phyloP scores from a whole-genome alignment of 129 eudicot genomes.

The Flaveria brownii region DNA sequence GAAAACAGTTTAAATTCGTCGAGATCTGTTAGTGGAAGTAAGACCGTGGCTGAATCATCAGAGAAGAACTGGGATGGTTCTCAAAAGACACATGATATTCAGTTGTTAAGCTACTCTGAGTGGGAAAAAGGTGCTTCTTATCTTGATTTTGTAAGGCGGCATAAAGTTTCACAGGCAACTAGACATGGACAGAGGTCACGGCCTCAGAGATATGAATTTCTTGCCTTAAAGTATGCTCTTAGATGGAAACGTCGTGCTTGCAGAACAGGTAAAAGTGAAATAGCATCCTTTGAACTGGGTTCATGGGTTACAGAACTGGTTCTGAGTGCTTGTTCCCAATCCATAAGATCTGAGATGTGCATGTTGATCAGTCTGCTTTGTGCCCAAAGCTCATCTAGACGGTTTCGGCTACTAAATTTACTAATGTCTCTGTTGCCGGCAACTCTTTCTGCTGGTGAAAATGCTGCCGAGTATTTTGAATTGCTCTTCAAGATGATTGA shows the following conservation, averaged over 20 bases:
- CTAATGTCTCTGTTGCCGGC: slow-evolving; percentile 93
- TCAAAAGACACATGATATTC: slow-evolving; percentile 79
- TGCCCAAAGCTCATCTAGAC: slow-evolving; percentile 87
- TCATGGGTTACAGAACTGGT: slow-evolving; percentile 99
- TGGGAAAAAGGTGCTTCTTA: slow-evolving; percentile 99
- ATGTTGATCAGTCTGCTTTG: slow-evolving; percentile 88
- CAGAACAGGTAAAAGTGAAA: slow-evolving; percentile 54
- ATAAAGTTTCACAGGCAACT: slow-evolving; percentile 72
- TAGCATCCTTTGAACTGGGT: slow-evolving; percentile 87
- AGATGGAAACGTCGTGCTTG: slow-evolving; percentile 85
- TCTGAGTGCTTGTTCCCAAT: slow-evolving; percentile 97
- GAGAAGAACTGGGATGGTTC: slow-evolving; percentile 84
- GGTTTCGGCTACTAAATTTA: slow-evolving; percentile 72
- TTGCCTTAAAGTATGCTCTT: slow-evolving; percentile 84
- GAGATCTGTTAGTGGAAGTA: slow-evolving; percentile 54
- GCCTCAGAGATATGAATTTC: slow-evolving; percentile 68
- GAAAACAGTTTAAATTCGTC: slow-evolving; percentile 45
- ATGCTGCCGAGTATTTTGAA: slow-evolving; percentile 95
- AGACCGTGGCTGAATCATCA: slow-evolving; percentile 42
- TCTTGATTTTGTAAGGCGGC: slow-evolving; percentile 98
- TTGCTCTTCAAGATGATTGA: slow-evolving; percentile 92
- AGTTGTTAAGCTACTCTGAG: slow-evolving; percentile 84
- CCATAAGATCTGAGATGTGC: slow-evolving; percentile 98
- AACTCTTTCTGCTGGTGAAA: slow-evolving; percentile 95
- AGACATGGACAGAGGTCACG: slow-evolving; percentile 69